Evolutionary conservation across 129 eudicot species (phyloP), one percentile per base, ranked within the genome.

Genomic region (Chrysanthemum makinoi): DNA sequence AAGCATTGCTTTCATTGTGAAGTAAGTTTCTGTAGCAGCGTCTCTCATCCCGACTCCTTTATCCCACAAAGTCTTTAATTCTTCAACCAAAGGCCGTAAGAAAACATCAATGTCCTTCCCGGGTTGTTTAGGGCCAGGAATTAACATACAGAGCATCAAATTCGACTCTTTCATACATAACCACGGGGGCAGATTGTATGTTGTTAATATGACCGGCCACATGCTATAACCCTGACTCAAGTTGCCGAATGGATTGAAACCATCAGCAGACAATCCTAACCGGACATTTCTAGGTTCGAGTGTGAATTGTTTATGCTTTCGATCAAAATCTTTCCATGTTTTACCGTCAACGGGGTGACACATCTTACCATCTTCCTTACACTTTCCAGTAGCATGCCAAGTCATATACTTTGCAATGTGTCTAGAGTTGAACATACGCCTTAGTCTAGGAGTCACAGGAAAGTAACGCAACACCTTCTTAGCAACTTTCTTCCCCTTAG

Each of bases 391-490:
- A 1, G 14, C 20, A 75, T 80, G 77, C 74, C 77, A 80, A 46
- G 70, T 48, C 80, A 80, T 69, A 16, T 16, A 12, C 2, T 48
- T 6, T 5, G 77, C 48, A 11, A 68, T 63, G 17, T 70, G 66
- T 1, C 64, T 44, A 0, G 24, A 75, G 61, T 54, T 54, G 11
- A 56, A 80, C 11, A 64, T 15, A 20, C 57, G 66, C 66, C 66
- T 57, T 19, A 81, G 56, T n/a, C 78, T 71, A 4, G 81, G 78
- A 30, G 33, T 76, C 11, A 76, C 19, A 1, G 75, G 81, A 66
- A 81, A 81, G 54, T 75, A 57, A 13, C 75, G 19, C 62, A 74
- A 5, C 1, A 26, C 26, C n/a, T 68, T 61, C 1, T 13, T 61
- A 1, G 75, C 18, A 5, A 11, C 60, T 13, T 70, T 57, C 12